Conservation (phyloP, 2,329 filamentous ascomycete species). For the Reticulascus tulasneorum region DNA sequence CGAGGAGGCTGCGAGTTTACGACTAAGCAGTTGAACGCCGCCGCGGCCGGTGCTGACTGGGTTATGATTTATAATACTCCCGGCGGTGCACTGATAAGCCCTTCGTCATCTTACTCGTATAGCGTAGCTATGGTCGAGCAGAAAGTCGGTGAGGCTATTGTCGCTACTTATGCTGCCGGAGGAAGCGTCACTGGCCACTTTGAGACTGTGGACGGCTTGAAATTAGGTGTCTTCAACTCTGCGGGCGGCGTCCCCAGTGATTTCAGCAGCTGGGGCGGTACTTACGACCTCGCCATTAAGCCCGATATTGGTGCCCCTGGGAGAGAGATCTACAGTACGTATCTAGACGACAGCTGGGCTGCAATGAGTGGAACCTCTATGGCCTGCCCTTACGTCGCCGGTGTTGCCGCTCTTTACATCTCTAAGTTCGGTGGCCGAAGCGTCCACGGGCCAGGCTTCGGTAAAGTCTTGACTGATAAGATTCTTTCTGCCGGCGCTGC, state of each 20-base stretch:
- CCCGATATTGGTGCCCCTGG: constrained; percentile 34
- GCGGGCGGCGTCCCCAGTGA: constrained; percentile 25
- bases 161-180: constrained; percentile 12
- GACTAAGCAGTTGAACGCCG: constrained; percentile 31
- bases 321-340: constrained; percentile 38
- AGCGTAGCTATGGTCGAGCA: constrained; percentile 15
- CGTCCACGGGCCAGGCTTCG: constrained; percentile 21
- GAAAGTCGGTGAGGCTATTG: constrained; percentile 13
- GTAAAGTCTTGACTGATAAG: constrained; percentile 26
- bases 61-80: constrained; percentile 35
- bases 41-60: constrained; percentile 33
- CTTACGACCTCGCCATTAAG: constrained; percentile 34
- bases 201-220: constrained; percentile 7
- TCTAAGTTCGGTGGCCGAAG: constrained; percentile 35
- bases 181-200: constrained; percentile 16
- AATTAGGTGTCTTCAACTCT: constrained; percentile 16
- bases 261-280: constrained; percentile 36
- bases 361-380: constrained; percentile 43
- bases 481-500: constrained; percentile 25
- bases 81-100: constrained; percentile 11
- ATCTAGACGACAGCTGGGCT: constrained; percentile 26
- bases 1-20: constrained; percentile 32
- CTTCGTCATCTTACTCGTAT: constrained; percentile 1
- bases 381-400: constrained; percentile 40
- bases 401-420: constrained; percentile 27